Conservation (phyloP, 129 eudicot genomes). For the Erigeron canadensis region DNA sequence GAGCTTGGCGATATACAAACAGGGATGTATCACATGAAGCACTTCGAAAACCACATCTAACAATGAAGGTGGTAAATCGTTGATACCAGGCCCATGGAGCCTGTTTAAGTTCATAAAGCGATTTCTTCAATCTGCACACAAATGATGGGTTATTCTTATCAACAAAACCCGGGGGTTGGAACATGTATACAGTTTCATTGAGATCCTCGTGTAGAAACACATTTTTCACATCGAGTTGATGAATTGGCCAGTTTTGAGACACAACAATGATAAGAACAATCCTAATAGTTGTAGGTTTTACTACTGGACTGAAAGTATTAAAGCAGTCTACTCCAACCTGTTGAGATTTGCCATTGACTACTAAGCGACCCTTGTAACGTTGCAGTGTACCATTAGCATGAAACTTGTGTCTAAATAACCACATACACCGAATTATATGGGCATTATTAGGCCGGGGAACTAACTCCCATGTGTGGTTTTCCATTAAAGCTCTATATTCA, state of each 20-base stretch:
- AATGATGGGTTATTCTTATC: not conserved
- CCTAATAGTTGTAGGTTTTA: not conserved
- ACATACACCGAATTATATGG: not conserved
- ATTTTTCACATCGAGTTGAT: not conserved
- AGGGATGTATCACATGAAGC: no score
- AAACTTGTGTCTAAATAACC: not conserved
- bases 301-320: not conserved
- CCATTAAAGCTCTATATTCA: not conserved
- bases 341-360: not conserved
- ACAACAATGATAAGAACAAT: not conserved
- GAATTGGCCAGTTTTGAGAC: not conserved
- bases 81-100: not conserved
- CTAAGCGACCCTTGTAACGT: not conserved
- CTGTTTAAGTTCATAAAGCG: not conserved
- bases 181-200: not conserved
- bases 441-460: not conserved
- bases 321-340: not conserved
- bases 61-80: no score
- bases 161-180: not conserved
- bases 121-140: not conserved
- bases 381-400: not conserved
- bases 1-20: no score
- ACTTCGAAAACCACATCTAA: no score
- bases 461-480: not conserved
- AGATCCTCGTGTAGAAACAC: not conserved